These are phyloP conservation scores for Stentor roeselii DNA, from an alignment of 73 alveolate genomes.

Conservation along the genomic window DNA sequence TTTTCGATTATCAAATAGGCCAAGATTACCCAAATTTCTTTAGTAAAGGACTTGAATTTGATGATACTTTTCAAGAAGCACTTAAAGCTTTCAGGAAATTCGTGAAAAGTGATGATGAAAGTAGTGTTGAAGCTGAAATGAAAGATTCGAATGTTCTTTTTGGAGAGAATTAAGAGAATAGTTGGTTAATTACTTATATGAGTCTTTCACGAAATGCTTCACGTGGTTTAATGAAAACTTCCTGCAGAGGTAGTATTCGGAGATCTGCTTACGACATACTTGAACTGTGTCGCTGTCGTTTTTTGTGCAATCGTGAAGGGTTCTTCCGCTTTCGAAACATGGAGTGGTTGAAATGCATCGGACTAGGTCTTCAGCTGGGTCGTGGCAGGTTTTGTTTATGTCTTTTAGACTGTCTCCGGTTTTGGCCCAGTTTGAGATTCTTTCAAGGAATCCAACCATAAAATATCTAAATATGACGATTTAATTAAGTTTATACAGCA, in stretches of 20 bases:
- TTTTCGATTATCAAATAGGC: not conserved
- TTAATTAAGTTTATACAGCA: not conserved
- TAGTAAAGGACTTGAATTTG: not conserved
- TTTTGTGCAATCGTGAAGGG: slow-evolving; percentile 1
- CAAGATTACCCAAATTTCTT: not conserved
- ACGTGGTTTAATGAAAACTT: slow-evolving; percentile 5
- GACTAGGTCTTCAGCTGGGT: slow-evolving; percentile 25
- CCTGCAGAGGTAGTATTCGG: slow-evolving; percentile 7
- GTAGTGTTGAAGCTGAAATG: not conserved
- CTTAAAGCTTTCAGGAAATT: not conserved
- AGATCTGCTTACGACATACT: not conserved
- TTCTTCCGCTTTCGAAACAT: slow-evolving; percentile 17
- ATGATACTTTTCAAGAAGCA: not conserved
- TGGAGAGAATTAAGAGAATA: not conserved
- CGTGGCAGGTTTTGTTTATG: slow-evolving; percentile 15
- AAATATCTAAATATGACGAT: not conserved
- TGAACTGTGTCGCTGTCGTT: not conserved
- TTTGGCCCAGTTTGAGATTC: slow-evolving; percentile 4
- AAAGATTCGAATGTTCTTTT: too few relatives aligned
- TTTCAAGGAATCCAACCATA: slow-evolving; percentile 22
- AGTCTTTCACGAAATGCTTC: slow-evolving; percentile 21
- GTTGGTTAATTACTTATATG: slow-evolving; percentile 3
- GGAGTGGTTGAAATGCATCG: slow-evolving; percentile 10
- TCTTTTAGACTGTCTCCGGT: slow-evolving; percentile 16
- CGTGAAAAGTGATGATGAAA: not conserved